phyloP scores from a whole-genome alignment of 768 basidiomycete species.

The Lactifluus subvellereus region DNA sequence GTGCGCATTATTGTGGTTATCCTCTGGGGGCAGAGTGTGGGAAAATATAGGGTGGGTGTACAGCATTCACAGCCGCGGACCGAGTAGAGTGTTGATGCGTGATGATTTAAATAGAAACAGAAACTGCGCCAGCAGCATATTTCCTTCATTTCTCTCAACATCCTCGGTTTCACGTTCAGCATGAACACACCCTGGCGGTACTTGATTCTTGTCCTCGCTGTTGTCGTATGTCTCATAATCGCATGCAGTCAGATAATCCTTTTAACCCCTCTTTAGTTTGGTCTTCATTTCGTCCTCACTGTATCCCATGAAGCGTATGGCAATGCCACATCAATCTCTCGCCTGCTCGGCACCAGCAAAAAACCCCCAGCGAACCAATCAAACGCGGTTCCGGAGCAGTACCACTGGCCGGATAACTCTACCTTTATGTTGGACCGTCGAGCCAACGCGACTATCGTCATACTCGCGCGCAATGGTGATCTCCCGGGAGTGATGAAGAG shows the following conservation, averaged over 20 bases:
- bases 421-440: constrained; percentile 29
- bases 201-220: constrained; percentile 38
- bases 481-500: constrained; percentile 40
- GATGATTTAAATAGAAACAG: no score
- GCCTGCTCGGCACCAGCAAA: constrained; percentile 29
- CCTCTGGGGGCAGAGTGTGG: no score
- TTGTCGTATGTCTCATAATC: constrained; percentile 28
- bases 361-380: constrained; percentile 29
- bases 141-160: neutral
- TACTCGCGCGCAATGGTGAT: constrained; percentile 45
- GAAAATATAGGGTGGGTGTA: no score
- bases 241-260: neutral
- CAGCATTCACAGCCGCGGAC: no score
- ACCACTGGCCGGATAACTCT: constrained; percentile 29
- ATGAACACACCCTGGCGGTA: constrained; percentile 62
- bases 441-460: constrained; percentile 54
- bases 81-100: no score
- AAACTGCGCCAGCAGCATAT: neutral
- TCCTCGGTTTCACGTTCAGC: constrained; percentile 21
- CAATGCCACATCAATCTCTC: constrained; percentile 39
- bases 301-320: constrained; percentile 47
- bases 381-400: constrained; percentile 41
- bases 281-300: constrained; percentile 50
- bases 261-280: constrained; percentile 32
- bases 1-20: no score